A percentile compares a stretch with the other conserved stretches of the same genome.
These are phyloP conservation scores for Naganishia liquefaciens DNA, from an alignment of 1,284 basidiomycete genomes.

Conservation along the genomic window DNA sequence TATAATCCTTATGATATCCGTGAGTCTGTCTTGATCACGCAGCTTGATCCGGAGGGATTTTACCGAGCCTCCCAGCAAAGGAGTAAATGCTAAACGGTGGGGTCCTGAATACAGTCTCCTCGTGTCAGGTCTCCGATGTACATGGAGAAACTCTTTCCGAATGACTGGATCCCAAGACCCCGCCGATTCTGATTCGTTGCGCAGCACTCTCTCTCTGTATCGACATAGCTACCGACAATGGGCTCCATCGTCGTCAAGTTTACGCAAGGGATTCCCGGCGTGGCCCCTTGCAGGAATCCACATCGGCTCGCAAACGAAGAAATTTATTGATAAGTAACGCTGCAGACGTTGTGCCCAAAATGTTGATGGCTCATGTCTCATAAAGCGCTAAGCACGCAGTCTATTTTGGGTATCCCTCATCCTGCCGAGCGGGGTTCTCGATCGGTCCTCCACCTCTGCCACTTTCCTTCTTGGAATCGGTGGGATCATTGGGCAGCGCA, in stretches of 20 bases:
- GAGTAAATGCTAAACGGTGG: conserved; percentile 2
- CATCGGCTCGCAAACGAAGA: conserved; percentile 21
- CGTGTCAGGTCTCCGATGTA: background rate
- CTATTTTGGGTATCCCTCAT: conserved; percentile 12
- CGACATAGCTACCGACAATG: background rate
- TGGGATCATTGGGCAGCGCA: conserved; percentile 8
- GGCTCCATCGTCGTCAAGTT: background rate
- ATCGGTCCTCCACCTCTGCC: background rate
- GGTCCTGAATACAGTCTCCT: background rate
- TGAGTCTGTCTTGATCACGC: no score
- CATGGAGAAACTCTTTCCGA: no score
- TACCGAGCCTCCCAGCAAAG: background rate
- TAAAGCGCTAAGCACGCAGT: background rate
- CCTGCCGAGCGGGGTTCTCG: conserved; percentile 13
- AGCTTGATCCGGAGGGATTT: no score
- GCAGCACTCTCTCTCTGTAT: no score
- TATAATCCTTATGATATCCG: no score
- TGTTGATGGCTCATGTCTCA: background rate
- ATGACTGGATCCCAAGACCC: background rate
- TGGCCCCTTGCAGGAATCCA: background rate
- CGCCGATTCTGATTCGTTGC: no score
- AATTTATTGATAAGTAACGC: background rate
- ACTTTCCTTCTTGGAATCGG: conserved; percentile 1
- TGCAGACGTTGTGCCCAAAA: background rate
- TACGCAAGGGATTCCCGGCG: background rate